These are phyloP conservation scores for Schizophyllum commune DNA, from an alignment of 1,284 basidiomycete genomes.

Conservation along the genomic window DNA sequence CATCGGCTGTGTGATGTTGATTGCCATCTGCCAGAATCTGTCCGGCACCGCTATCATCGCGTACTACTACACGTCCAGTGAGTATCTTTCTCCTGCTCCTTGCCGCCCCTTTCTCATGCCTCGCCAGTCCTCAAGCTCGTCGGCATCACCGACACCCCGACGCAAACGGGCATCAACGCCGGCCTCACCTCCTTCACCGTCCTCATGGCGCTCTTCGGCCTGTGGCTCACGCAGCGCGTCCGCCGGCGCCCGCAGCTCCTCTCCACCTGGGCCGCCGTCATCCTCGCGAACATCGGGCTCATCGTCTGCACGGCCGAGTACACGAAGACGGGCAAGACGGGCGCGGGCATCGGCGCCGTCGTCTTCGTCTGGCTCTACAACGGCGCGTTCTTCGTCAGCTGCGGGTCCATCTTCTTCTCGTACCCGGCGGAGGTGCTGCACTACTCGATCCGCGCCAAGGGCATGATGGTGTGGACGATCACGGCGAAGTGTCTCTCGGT, in stretches of 20 bases:
- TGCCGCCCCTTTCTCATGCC: not conserved
- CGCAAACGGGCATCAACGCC: constrained; percentile 10
- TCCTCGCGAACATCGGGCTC: constrained; percentile 8
- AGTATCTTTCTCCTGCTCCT: not conserved
- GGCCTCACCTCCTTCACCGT: constrained; percentile 3
- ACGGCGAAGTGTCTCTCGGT: constrained; percentile 3
- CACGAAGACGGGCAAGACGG: constrained; percentile 3
- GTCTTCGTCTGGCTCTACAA: constrained; percentile 11
- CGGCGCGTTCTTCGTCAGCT: constrained; percentile 8
- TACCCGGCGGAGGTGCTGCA: constrained; percentile 10
- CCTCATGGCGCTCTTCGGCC: constrained; percentile 4
- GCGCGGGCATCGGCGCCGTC: constrained; percentile 11
- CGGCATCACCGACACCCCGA: constrained; percentile 6
- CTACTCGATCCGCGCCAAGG: constrained; percentile 8
- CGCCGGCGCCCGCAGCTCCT: constrained; percentile 7
- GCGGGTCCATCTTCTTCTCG: constrained; percentile 9
- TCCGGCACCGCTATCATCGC: constrained; percentile 7
- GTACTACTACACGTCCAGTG: not conserved
- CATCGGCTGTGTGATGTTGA: constrained; percentile 6
- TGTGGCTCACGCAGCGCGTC: constrained; percentile 8
- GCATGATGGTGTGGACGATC: constrained; percentile 9
- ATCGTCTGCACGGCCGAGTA: constrained; percentile 7
- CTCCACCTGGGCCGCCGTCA: constrained; percentile 6
- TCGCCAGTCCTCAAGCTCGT: constrained; percentile 8
- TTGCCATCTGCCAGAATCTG: constrained; percentile 6